Base-by-base conservation (phyloP, 441 rosid genomes). In the Mallotus repandus region DNA sequence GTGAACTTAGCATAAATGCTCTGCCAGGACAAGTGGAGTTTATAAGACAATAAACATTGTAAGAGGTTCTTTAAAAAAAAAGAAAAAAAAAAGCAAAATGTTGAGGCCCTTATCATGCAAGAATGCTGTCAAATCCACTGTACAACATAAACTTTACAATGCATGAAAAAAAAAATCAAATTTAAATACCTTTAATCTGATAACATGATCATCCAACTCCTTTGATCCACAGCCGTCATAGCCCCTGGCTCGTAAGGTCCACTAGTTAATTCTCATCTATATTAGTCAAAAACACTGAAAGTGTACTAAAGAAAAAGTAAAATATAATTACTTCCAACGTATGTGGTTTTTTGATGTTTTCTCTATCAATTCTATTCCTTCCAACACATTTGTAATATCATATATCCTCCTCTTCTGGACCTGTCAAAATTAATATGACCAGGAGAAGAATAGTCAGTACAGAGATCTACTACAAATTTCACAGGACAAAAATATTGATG, bases 321-420 rank as follows among this genome's bases (percentile, higher is more conserved):
- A 32, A 62, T 16, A 61, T 79, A 63, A 75, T 81, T 89, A 91
- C 97, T 84, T 93, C 98, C 97, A 93, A 32, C 77, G 87, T 62
- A 92, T 88, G 63, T 88, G 89, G 70, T 91, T 91, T 87, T 93
- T 93, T 65, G 93, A 86, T 48, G 94, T 91, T 83, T 93, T 93
- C 87, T 93, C 95, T 65, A 93, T 89, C 82, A 93, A 83, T 58
- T 87, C 87, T 78, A 91, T 84, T 70, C 97, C 98, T 86, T 89
- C 95, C 78, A 93, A 86, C 55, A 93, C 97, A 85, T 93, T 93
- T 70, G 97, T 93, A 63, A 91, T 93, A 80, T 93, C 98, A 81
- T 93, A 91, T 81, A 93, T 93, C 82, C 97, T 87, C 81, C 98
- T 87, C 81, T 93, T 91, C 71, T 93, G 93, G 45, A 93, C 98